phyloP scores from a whole-genome alignment of 2,329 filamentous ascomycete genomes.

The Pyrenophora graminea region DNA sequence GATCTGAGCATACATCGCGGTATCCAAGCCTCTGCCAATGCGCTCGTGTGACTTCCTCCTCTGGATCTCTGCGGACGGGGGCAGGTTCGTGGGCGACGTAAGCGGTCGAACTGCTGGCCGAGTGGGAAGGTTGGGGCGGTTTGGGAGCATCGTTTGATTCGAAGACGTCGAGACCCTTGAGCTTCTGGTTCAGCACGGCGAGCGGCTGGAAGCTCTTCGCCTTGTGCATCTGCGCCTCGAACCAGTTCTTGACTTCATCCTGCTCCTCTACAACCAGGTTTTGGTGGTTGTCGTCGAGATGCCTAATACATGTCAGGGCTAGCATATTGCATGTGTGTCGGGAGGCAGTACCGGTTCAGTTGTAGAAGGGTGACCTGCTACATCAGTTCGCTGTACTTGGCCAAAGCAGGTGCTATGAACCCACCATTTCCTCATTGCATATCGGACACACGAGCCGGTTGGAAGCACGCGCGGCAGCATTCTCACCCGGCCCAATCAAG shows the following conservation, averaged over 20 bases:
- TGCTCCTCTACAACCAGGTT: slow-evolving; percentile 87
- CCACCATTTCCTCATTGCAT: slow-evolving; percentile 95
- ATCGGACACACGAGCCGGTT: slow-evolving; percentile 90
- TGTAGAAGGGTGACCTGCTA: slow-evolving; percentile 84
- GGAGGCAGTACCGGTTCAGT: slow-evolving; percentile 63
- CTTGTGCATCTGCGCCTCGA: slow-evolving; percentile 90
- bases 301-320: slow-evolving; percentile 51
- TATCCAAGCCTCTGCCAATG: slow-evolving; percentile 85
- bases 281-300: slow-evolving; percentile 86
- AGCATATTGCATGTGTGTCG: slow-evolving; percentile 10
- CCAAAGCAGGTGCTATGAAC: slow-evolving; percentile 21
- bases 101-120: slow-evolving; percentile 36
- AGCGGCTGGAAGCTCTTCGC: slow-evolving; percentile 92
- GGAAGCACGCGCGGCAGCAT: slow-evolving; percentile 61
- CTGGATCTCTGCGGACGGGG: slow-evolving; percentile 66
- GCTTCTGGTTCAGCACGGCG: slow-evolving; percentile 88
- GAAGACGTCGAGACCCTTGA: slow-evolving; percentile 90
- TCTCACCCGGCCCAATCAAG: slow-evolving; percentile 66
- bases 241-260: slow-evolving; percentile 96
- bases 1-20: slow-evolving; percentile 84
- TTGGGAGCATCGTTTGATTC: slow-evolving; percentile 78
- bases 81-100: slow-evolving; percentile 41
- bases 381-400: slow-evolving; percentile 31
- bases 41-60: slow-evolving; percentile 82
- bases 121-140: slow-evolving; percentile 42